Evolutionary conservation across 371 early-diverging fungal species (phyloP), one percentile per base, ranked within the genome.

Genomic region (Polyrhizophydium stewartii): DNA sequence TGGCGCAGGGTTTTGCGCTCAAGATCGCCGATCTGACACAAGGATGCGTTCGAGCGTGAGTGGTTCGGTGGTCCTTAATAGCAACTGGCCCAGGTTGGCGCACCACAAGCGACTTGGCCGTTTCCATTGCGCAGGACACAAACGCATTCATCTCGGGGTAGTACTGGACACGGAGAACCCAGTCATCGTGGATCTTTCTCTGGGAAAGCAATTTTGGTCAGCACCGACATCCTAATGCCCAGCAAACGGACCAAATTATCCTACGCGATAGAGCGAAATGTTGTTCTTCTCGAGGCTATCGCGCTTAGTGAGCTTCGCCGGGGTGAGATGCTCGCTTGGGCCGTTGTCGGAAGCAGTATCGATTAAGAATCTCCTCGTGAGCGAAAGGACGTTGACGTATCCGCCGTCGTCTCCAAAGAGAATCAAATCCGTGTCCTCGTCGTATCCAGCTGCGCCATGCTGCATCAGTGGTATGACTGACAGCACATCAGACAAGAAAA

Each of bases 371-470:
- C 75, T 67, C 25, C 75, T 67, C 3, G 72, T 76, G 30, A 83
- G 64, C 12, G 70, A 66, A 1, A 81, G 67, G 17, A 79, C 72
- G 58, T 79, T 81, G n/a, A 83, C 72, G 60, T 72, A 78, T 9
- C 83, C 83, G 9, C 80, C 76, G 62, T 79, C 82, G 64, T 81
- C 83, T 16, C 83, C 83, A 63, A 76, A 79, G 1, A 79, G 62
- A 32, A 81, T 65, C 41, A 81, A 41, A 58, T 74, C 77, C 0
- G 72, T 67, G 25, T 78, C 76, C 21, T 78, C 81, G 40, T 79
- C 82, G 56, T 76, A 78, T 21, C 74, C 68, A 7, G 68, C 79
- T 77, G 46, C 21, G 12, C 3, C 40, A 40, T n/a, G n/a, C n/a
- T n/a, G n/a, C n/a, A n/a, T n/a, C n/a, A n/a, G n/a, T n/a, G n/a